Evolutionary conservation across 2,329 filamentous ascomycete species (phyloP), one percentile per base, ranked within the genome.

Genomic region (Cercospora brassicicola): DNA sequence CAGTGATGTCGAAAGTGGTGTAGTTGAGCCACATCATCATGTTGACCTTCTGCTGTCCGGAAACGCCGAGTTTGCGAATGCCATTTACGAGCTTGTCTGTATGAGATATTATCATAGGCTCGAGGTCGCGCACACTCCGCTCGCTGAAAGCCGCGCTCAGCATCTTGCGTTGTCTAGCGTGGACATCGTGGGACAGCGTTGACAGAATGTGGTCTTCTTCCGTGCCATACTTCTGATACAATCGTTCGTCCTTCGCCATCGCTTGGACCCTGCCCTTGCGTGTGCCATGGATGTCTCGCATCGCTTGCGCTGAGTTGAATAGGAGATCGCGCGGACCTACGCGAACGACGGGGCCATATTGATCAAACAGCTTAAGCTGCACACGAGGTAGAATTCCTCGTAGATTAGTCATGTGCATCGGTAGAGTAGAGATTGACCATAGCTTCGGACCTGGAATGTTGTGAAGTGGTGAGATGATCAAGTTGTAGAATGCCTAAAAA

Each of bases 221-320:
- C 0, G 45, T 48, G 18, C 45, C 45, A 48, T 48, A 48, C 13
- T 48, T 48, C 10, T 48, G 45, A 23, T 48, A 48, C 3, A 48
- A 48, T 6, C 45, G 45, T 23, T 48, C 45, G 13, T 48, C 45
- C 18, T 23, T 18, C 45, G 45, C n/a, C 45, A 48, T 48, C n/a
- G 18, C 48, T 7, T 53, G 18, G 4, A 5, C 5, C 20, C 11
- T 53, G 48, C 48, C 48, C 10, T 31, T 59, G 10, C 57, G 57
- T 45, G 18, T 28, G 57, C 57, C 33, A 91, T 80, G 80, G 39
- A 83, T 82, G 36, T 83, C 80, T 70, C 78, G 77, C 80, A 83
- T 85, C 1, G 77, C 77, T 9, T 75, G 62, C 5, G 76, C 68
- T 39, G 78, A 74, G 30, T 76, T 79, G 70, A 82, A 85, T 20